Base-by-base conservation (phyloP, 805 yeast species). In the Pichia paraexigua region DNA sequence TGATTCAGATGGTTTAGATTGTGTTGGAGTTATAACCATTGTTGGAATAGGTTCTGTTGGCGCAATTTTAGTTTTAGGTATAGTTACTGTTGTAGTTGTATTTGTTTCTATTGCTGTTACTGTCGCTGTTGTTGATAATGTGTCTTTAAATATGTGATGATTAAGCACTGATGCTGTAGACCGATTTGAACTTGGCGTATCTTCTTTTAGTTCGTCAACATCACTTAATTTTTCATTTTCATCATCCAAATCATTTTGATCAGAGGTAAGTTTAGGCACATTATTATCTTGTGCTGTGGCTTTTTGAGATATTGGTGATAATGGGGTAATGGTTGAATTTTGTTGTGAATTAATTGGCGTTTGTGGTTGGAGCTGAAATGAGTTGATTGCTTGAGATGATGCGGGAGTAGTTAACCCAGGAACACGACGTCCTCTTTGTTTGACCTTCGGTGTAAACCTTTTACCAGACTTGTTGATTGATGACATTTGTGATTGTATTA, bases 371-470 rank as follows among this genome's bases (percentile, higher is more conserved):
- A 39, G 24, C 8, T 28, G 47, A 21, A 49, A 13, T 9, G 32
- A 6, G 8, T 15, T n/a, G 2, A 18, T n/a, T 20, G 18, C 3
- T 27, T 49, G 52, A 21, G 52, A 50, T 5, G 53, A 46, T 8
- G 42, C 35, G 2, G 53, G 53, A 1, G 53, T 50, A 17, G 32
- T 35, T 27, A 49, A 18, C 13, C 47, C 47, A n/a, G 45, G 12
- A 35, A 49, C 51, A 43, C 44, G 47, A 15, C 49, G 43, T 21
- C 54, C 59, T 50, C 71, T 61, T 46, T 62, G 66, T 1, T 65
- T 73, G 12, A 70, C 59, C 54, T 82, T 83, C 2, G 90, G 90
- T n/a, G 76, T 72, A 65, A 85, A 85, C 51, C 85, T 79, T 13
- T 85, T 76, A 25, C 82, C 77, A 47, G 80, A 73, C 59, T 79